Evolutionary conservation across 495 filamentous ascomycete species (phyloP).

Genomic region (Neurospora sp.): DNA sequence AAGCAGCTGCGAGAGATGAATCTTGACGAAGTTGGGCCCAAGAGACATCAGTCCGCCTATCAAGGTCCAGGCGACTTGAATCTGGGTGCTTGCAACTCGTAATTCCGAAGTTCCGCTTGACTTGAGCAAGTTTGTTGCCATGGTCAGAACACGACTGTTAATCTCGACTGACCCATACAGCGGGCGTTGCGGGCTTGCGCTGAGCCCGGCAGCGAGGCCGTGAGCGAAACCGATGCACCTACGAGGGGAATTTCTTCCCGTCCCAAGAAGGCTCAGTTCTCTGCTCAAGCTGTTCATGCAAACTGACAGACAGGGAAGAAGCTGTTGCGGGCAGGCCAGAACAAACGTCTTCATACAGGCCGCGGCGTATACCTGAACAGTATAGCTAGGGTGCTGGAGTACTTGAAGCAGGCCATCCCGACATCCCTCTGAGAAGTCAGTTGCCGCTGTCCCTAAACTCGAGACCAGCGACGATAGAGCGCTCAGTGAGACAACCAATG

Average conservation of each 20-base stretch:
- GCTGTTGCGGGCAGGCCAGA: slow-evolving; percentile 79
- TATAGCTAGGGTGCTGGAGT: slow-evolving; percentile 89
- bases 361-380: slow-evolving; percentile 82
- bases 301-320: slow-evolving; percentile 83
- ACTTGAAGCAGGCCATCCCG: slow-evolving; percentile 85
- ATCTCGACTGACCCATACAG: slow-evolving; percentile 93
- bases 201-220: slow-evolving; percentile 83
- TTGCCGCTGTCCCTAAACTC: slow-evolving; percentile 72
- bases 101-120: slow-evolving; percentile 86
- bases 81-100: slow-evolving; percentile 82
- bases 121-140: slow-evolving; percentile 87
- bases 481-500: slow-evolving; percentile 66
- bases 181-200: slow-evolving; percentile 76
- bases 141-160: slow-evolving; percentile 79
- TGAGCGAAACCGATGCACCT: slow-evolving; percentile 88
- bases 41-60: slow-evolving; percentile 95
- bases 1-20: slow-evolving; percentile 88
- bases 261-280: slow-evolving; percentile 68
- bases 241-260: slow-evolving; percentile 67
- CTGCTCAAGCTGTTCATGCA: slow-evolving; percentile 92
- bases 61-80: slow-evolving; percentile 95
- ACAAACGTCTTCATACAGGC: slow-evolving; percentile 79
- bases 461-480: slow-evolving; percentile 69
- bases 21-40: slow-evolving; percentile 97
- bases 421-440: slow-evolving; percentile 63